A percentile compares a stretch with the other conserved stretches of the same genome.
Conservation (phyloP, 78 protist genomes). For the Emiliania huxleyi region DNA sequence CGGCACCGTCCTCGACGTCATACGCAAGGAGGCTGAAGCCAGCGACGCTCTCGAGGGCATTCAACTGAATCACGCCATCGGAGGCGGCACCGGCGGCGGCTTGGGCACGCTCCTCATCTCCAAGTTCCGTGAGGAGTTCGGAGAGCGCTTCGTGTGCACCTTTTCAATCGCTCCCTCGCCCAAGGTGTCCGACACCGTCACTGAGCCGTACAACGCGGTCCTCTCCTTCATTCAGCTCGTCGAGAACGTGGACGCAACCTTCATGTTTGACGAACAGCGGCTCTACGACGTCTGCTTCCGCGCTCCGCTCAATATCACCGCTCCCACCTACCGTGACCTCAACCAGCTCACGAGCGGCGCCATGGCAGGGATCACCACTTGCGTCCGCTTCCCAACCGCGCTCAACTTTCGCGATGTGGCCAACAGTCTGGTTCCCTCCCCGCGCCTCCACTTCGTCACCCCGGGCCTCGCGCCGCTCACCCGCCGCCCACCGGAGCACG, state of each 20-base stretch:
- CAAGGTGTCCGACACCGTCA: conserved; percentile 85
- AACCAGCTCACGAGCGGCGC: conserved; percentile 92
- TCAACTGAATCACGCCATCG: conserved; percentile 97
- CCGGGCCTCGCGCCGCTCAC: conserved; percentile 96
- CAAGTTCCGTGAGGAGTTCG: conserved; percentile 88
- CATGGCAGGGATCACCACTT: conserved; percentile 95
- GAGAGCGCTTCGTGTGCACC: conserved; percentile 91
- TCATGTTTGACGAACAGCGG: conserved; percentile 92
- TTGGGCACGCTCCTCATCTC: conserved; percentile 73
- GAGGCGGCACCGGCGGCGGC: conserved; percentile 99
- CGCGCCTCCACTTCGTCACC: conserved; percentile 98
- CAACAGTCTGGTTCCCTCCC: conserved; percentile 99
- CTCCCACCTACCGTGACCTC: conserved; percentile 92
- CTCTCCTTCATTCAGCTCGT: conserved; percentile 90
- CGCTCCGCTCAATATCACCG: conserved; percentile 71
- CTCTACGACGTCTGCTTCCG: conserved; percentile 68
- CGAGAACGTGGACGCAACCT: conserved; percentile 87
- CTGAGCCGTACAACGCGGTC: conserved; percentile 94
- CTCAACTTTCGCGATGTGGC: conserved; percentile 94
- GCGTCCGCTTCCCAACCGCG: conserved; percentile 97
- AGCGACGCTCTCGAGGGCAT: conserved; percentile 98
- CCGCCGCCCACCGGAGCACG: conserved; percentile 72
- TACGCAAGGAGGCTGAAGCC: conserved; percentile 95
- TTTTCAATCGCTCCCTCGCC: conserved; percentile 84
- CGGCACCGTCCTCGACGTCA: conserved; percentile 92